Percentiles rank a stretch among this genome's conserved stretches.
These are phyloP conservation scores for Quercus dentata DNA, from an alignment of 306 rosid species.

Conservation along the genomic window DNA sequence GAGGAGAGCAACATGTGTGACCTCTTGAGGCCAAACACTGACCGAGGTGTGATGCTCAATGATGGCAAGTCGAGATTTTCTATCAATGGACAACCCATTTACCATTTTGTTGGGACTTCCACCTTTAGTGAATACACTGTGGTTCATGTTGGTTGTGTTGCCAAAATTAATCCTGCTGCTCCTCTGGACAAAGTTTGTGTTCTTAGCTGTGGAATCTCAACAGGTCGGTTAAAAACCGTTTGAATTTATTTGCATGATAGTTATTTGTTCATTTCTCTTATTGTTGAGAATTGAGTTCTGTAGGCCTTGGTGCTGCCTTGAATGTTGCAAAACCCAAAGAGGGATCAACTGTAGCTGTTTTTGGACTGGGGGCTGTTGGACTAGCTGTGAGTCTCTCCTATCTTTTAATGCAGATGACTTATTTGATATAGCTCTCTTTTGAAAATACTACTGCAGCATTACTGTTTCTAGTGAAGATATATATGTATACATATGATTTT, in stretches of 20 bases:
- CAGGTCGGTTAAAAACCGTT: conserved; percentile 36
- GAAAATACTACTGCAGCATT: not conserved
- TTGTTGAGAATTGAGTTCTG: not conserved
- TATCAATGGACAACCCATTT: conserved; percentile 58
- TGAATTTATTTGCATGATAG: too few species aligned
- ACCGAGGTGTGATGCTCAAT: conserved; percentile 64
- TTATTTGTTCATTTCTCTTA: too few species aligned
- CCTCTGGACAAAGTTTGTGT: conserved; percentile 93
- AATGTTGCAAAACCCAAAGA: conserved; percentile 62
- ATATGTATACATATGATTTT: not conserved
- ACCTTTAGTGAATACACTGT: conserved; percentile 88
- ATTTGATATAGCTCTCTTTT: not conserved
- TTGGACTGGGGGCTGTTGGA: conserved; percentile 68
- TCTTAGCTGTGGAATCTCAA: conserved; percentile 89
- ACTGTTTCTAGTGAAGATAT: too few species aligned
- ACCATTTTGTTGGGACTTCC: conserved; percentile 86
- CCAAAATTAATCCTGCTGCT: conserved; percentile 77
- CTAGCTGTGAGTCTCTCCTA: conserved; percentile 47
- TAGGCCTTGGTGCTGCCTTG: conserved; percentile 61
- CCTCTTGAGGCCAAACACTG: conserved; percentile 68
- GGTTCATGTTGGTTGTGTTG: conserved; percentile 68
- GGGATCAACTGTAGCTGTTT: conserved; percentile 48
- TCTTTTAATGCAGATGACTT: too few species aligned
- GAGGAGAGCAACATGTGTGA: conserved; percentile 95
- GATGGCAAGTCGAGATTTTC: conserved; percentile 68